Evolutionary conservation across 164 flowering plant genomes (phyloP).

Genomic region (grape (Vitis vinifera)): ASM3070453v1 NC_081822.1:24324001-24324500

Average conservation of each 20-base stretch:
- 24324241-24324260: conserved; percentile 16
- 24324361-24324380: conserved; percentile 82
- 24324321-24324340: conserved; percentile 70
- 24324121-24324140: conserved; percentile 44
- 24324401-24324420: conserved; percentile 70
- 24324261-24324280: conserved; percentile 6
- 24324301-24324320: neutral
- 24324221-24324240: conserved; percentile 77
- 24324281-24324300: neutral
- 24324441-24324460: conserved; percentile 67
- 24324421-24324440: conserved; percentile 60
- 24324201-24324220: conserved; percentile 64
- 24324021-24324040: conserved; percentile 77
- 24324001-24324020: conserved; percentile 80
- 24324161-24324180: conserved; percentile 60
- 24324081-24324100: conserved; percentile 68
- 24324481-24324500: neutral
- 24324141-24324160: conserved; percentile 43
- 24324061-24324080: conserved; percentile 97
- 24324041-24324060: conserved; percentile 88
- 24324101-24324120: conserved; percentile 74
- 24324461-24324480: neutral
- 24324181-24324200: conserved; percentile 51
- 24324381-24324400: conserved; percentile 81
- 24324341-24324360: conserved; percentile 87